These are phyloP conservation scores for Fusarium verrucosum DNA, from an alignment of 2,329 filamentous ascomycete genomes.

Conservation along the genomic window DNA sequence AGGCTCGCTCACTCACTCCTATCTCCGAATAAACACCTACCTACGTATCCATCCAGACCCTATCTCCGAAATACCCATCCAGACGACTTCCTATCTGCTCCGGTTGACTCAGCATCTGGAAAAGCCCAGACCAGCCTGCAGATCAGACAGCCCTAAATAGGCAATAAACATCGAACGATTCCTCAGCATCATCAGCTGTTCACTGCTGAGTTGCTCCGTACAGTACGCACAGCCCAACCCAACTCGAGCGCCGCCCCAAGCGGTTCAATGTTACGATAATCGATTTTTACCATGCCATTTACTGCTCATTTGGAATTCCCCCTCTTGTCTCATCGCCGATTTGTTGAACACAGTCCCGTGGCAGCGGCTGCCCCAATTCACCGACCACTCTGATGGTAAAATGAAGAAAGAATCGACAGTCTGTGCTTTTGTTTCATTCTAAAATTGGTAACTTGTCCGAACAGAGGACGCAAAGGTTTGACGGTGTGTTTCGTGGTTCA, in stretches of 20 bases:
- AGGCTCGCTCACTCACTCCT: background rate
- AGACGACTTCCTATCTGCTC: slow-evolving; percentile 4
- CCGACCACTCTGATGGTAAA: background rate
- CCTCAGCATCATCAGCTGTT: slow-evolving; percentile 32
- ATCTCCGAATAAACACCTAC: no score
- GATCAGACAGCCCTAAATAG: slow-evolving; percentile 15
- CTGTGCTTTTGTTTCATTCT: background rate
- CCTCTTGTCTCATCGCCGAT: background rate
- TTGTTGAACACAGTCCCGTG: slow-evolving; percentile 2
- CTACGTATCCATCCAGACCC: background rate
- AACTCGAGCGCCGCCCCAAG: slow-evolving; percentile 7
- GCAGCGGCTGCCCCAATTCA: background rate
- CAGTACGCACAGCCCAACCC: slow-evolving; percentile 22
- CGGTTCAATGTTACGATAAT: slow-evolving; percentile 22
- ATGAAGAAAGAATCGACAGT: background rate
- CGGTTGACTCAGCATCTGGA: slow-evolving; percentile 4
- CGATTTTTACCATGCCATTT: slow-evolving; percentile 19
- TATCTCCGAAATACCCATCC: background rate
- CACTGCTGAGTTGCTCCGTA: slow-evolving; percentile 27
- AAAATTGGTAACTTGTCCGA: background rate
- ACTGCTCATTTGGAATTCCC: background rate
- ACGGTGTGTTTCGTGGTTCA: background rate
- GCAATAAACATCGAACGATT: slow-evolving; percentile 34
- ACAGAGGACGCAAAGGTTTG: background rate
- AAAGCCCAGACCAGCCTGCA: slow-evolving; percentile 4